Evolutionary conservation across 805 yeast species (phyloP), one percentile per base, ranked within the genome.

Genomic region (Candida multigemmis): DNA sequence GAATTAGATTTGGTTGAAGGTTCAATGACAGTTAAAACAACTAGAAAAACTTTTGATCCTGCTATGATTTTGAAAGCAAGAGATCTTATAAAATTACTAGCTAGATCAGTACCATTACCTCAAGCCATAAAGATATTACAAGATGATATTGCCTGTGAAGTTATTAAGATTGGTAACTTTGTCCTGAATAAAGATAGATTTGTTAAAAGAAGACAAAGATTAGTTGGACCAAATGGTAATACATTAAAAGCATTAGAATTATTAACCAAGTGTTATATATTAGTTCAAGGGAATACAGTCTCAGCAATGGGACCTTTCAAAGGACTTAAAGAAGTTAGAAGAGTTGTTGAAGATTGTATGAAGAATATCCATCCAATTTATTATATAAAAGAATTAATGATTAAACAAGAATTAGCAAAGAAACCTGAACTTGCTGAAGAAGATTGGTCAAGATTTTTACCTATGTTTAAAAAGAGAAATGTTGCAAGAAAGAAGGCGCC

Each of bases 291-390:
- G 49, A 86, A 81, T 54, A 91, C 98, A 3, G 98, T 91, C 4
- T 74, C 96, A 29, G 89, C 79, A 8, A 91, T 91, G 97, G 98
- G 98, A 7, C 89, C 95, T 15, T 87, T 62, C 60, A 85, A 81
- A 49, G 97, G 97, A 5, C 64, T 91, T 37, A 91, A 91, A 50
- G 93, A 82, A 38, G 74, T 85, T 6, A 74, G 97, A 56, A 72
- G 97, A 48, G 86, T 91, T 18, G 94, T 91, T 21, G 97, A 89
- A 52, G 98, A 91, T 50, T 91, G 97, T 56, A 91, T 91, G 98
- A 75, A 70, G 48, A 91, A 91, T 44, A 68, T 91, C 9, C 98
- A 91, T 52, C 98, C 98, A n/a, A 89, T 91, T 35, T 91, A 91
- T 57, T 89, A 91, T 53, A 89, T 91, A 48, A 91, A 91, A 53